Percentiles rank a stretch among this genome's conserved stretches.
Evolutionary conservation across 805 yeast genomes (phyloP).

Genomic region (Sugiyamaella smithiae): DNA sequence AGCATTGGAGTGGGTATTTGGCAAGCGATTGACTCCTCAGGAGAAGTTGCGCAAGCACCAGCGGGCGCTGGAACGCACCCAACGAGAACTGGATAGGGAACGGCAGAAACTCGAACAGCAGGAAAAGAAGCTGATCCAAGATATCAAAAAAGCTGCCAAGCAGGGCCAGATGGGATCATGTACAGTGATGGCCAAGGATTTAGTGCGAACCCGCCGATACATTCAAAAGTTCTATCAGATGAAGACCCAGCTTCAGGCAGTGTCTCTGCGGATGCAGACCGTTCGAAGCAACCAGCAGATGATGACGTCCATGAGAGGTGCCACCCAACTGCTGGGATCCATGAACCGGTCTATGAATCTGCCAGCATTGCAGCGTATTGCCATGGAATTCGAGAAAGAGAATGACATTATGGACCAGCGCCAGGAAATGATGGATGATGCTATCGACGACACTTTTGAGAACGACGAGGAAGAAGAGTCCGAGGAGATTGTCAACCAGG

Average conservation of each 20-base stretch:
- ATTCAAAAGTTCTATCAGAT: conserved; percentile 84
- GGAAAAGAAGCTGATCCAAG: conserved; percentile 81
- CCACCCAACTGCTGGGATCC: conserved; percentile 66
- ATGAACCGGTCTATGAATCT: conserved; percentile 90
- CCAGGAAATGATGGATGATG: conserved; percentile 98
- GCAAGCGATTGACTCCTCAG: conserved; percentile 89
- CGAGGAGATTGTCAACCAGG: conserved; percentile 87
- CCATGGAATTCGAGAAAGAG: conserved; percentile 93
- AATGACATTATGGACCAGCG: conserved; percentile 97
- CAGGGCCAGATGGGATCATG: conserved; percentile 85
- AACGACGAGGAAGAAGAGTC: conserved; percentile 78
- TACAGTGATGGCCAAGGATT: conserved; percentile 92
- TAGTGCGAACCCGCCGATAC: conserved; percentile 80
- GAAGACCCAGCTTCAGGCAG: conserved; percentile 96
- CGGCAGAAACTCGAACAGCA: conserved; percentile 81
- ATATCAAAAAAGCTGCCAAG: conserved; percentile 89
- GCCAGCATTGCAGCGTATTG: conserved; percentile 82
- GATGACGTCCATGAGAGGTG: conserved; percentile 93
- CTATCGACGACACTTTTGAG: conserved; percentile 94
- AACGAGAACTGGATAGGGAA: conserved; percentile 88
- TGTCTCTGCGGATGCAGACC: conserved; percentile 84
- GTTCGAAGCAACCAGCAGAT: conserved; percentile 93
- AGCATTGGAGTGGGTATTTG: conserved; percentile 91
- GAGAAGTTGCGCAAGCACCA: conserved; percentile 94
- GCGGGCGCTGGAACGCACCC: conserved; percentile 90